Conservation (phyloP, 352 stramenopile species). For the Globisporangium acanthophoron region DNA sequence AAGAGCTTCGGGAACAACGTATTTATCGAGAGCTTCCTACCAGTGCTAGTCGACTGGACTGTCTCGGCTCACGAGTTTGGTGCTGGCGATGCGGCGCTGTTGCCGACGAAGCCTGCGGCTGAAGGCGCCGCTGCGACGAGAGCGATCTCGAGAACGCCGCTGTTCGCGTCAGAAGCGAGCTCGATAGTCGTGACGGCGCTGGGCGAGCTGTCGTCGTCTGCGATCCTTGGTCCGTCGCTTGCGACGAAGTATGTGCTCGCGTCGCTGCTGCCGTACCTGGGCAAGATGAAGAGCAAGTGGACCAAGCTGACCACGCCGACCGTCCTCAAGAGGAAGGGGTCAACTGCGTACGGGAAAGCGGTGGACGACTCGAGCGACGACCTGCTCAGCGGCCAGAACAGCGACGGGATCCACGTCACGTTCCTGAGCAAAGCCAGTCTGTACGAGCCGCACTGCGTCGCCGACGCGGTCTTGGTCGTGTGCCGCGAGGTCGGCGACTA, state of each 20-base stretch:
- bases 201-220: constrained; percentile 43
- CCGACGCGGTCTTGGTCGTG: constrained; percentile 55
- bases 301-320: constrained; percentile 41
- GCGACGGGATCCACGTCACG: constrained; percentile 54
- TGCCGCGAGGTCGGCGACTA: constrained; percentile 55
- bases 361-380: neutral
- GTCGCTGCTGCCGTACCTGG: constrained; percentile 43
- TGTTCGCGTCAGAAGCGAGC: constrained; percentile 43
- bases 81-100: neutral
- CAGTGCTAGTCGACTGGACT: constrained; percentile 66
- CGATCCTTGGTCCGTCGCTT: constrained; percentile 50
- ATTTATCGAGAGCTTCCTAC: constrained; percentile 52
- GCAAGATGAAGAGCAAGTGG: constrained; percentile 52
- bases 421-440: constrained; percentile 53
- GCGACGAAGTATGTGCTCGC: constrained; percentile 60
- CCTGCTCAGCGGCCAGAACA: constrained; percentile 22
- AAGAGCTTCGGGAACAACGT: constrained; percentile 36
- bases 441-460: constrained; percentile 64
- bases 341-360: too few species aligned
- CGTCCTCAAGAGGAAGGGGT: constrained; percentile 17
- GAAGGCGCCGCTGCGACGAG: constrained; percentile 6
- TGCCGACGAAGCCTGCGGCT: neutral
- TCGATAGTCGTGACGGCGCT: constrained; percentile 38
- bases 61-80: constrained; percentile 16
- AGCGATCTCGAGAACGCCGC: constrained; percentile 7